Percentiles rank a stretch among this genome's conserved stretches.
Conservation (phyloP, 768 basidiomycete genomes). For the Suillus occidentalis region DNA sequence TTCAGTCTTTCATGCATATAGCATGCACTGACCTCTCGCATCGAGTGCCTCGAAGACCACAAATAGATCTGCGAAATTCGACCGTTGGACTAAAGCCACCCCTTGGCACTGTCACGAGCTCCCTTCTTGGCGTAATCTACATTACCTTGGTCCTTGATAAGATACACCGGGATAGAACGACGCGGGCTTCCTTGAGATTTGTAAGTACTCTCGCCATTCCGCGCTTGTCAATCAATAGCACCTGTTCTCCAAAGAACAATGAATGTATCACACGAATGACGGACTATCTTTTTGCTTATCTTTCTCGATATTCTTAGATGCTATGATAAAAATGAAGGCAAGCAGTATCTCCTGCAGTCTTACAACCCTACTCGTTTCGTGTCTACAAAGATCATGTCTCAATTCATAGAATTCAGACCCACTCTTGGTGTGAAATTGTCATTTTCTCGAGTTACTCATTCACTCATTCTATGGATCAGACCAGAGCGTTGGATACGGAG, state of each 20-base stretch:
- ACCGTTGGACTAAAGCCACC: background rate
- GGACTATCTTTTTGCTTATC: background rate
- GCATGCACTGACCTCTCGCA: background rate
- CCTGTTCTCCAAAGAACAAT: background rate
- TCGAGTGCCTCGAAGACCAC: background rate
- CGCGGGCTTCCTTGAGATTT: background rate
- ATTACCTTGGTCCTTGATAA: background rate
- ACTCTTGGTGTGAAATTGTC: slow-evolving; percentile 30
- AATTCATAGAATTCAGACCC: slow-evolving; percentile 39
- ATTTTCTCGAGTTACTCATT: background rate
- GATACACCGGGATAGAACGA: background rate
- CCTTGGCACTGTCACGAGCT: background rate
- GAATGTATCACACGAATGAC: slow-evolving; percentile 2
- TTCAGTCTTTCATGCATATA: background rate
- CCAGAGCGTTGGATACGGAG: slow-evolving; percentile 35
- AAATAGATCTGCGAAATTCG: background rate
- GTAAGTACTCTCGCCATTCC: background rate
- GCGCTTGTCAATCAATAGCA: background rate
- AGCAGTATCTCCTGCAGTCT: background rate
- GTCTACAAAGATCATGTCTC: background rate
- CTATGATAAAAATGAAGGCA: background rate
- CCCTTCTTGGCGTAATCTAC: background rate
- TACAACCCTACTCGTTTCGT: too few species aligned
- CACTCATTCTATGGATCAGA: slow-evolving; percentile 12
- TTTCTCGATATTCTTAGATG: slow-evolving; percentile 1